These are phyloP conservation scores for Neurospora tetrasperma DNA, from an alignment of 495 filamentous ascomycete species.

Conservation along the genomic window DNA sequence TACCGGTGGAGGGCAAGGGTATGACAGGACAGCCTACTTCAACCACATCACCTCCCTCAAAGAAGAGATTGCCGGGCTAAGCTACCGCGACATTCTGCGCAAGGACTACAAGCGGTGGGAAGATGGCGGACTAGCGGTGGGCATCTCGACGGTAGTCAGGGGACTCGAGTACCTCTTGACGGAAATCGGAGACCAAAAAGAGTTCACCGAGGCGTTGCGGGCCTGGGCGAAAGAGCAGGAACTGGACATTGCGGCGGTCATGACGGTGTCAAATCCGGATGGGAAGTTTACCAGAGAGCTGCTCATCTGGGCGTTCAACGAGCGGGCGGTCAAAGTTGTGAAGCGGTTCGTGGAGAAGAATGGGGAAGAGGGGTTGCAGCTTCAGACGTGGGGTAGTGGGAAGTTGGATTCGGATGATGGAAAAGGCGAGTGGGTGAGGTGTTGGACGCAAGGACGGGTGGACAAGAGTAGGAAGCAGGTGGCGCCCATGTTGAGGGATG, in stretches of 20 bases:
- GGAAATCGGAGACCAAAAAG: constrained; percentile 38
- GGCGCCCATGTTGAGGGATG: constrained; percentile 67
- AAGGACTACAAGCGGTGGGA: constrained; percentile 93
- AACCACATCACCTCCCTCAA: constrained; percentile 56
- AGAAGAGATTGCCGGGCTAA: constrained; percentile 55
- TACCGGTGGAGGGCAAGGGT: constrained; percentile 17
- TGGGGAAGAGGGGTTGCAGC: constrained; percentile 34
- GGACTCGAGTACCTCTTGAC: constrained; percentile 50
- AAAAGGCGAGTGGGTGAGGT: constrained; percentile 31
- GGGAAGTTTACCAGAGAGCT: constrained; percentile 62
- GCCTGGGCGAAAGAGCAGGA: constrained; percentile 46
- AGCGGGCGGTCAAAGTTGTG: constrained; percentile 33
- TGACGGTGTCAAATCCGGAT: constrained; percentile 56
- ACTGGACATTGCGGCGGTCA: constrained; percentile 60
- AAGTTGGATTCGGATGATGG: constrained; percentile 34
- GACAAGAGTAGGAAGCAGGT: constrained; percentile 80
- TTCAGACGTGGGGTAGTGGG: constrained; percentile 45
- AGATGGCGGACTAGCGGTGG: constrained; percentile 50
- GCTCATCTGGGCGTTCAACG: constrained; percentile 52
- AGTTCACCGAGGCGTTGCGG: constrained; percentile 24
- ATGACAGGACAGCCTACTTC: constrained; percentile 52
- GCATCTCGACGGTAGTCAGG: constrained; percentile 65
- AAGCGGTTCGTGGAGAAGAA: constrained; percentile 43
- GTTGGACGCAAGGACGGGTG: constrained; percentile 61
- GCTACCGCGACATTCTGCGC: constrained; percentile 61